phyloP scores from a whole-genome alignment of 257 asterid species.

The Jaltomata sinuosa region DNA sequence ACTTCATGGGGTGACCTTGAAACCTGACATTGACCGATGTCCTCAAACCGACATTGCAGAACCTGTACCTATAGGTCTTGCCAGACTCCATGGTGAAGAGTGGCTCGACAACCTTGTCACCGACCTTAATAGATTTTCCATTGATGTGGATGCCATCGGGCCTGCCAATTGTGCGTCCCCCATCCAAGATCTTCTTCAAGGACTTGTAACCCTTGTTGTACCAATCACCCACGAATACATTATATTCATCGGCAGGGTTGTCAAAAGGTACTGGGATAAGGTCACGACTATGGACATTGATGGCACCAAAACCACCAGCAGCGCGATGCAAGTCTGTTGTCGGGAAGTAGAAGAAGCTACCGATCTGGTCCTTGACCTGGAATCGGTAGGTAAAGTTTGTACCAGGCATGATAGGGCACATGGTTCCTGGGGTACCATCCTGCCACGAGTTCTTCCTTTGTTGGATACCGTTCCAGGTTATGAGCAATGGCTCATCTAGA shows the following conservation, averaged over 20 bases:
- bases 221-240: slow-evolving; percentile 5
- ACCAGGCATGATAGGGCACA: slow-evolving; percentile 11
- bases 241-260: neutral
- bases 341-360: slow-evolving; percentile 5
- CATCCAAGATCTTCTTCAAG: neutral
- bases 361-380: slow-evolving; percentile 11
- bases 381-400: slow-evolving; percentile 3
- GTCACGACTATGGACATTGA: neutral
- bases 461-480: slow-evolving; percentile 5
- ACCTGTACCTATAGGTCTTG: slow-evolving; percentile 3
- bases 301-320: slow-evolving; percentile 4
- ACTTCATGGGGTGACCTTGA: slow-evolving; percentile 6
- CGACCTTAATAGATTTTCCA: neutral
- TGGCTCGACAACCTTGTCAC: neutral
- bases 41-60: slow-evolving; percentile 6
- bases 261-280: slow-evolving; percentile 6
- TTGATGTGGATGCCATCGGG: slow-evolving; percentile 2
- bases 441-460: slow-evolving; percentile 14
- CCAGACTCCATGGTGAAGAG: slow-evolving; percentile 1
- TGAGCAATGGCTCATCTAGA: slow-evolving; percentile 1
- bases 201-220: slow-evolving; percentile 6
- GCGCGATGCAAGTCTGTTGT: slow-evolving; percentile 3
- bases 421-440: slow-evolving; percentile 9
- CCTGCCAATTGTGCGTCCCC: neutral
- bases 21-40: neutral